A percentile compares a stretch with the other conserved stretches of the same genome.
These are phyloP conservation scores for Auriscalpium microsporum DNA, from an alignment of 768 basidiomycete genomes.

Conservation along the genomic window DNA sequence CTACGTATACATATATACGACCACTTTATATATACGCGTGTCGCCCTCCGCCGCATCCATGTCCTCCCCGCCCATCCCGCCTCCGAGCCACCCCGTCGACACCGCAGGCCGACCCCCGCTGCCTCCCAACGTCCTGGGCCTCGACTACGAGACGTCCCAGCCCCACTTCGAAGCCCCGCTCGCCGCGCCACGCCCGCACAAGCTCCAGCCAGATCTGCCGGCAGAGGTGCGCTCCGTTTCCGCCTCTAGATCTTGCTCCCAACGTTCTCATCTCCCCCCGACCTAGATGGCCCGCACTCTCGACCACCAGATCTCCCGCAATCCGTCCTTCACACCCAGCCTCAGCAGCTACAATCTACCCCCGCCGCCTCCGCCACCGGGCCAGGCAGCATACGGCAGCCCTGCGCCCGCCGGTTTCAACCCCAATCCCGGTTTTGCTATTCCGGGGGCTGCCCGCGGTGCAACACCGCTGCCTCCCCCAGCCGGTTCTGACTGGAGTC, in stretches of 20 bases:
- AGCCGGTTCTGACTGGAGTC: conserved; percentile 16
- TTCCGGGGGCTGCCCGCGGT: conserved; percentile 3
- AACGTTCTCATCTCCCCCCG: conserved; percentile 18
- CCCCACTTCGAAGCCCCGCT: conserved; percentile 50
- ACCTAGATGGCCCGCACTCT: conserved; percentile 60
- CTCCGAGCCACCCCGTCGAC: conserved; percentile 19
- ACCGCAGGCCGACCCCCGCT: conserved; percentile 34
- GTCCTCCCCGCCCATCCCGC: conserved; percentile 19
- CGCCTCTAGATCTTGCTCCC: conserved; percentile 6
- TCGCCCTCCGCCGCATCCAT: neutral
- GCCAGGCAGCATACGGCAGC: neutral
- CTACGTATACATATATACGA: no score
- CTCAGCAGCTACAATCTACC: conserved; percentile 10
- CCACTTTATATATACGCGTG: no score
- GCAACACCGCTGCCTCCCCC: conserved; percentile 15
- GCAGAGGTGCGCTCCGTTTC: conserved; percentile 44
- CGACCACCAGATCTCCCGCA: conserved; percentile 35
- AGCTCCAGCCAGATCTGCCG: conserved; percentile 50
- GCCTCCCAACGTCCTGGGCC: conserved; percentile 31
- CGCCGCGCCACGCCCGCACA: conserved; percentile 59
- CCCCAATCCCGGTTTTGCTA: conserved; percentile 14
- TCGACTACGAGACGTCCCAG: conserved; percentile 24
- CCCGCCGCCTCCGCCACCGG: conserved; percentile 18
- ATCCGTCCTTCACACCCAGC: conserved; percentile 15
- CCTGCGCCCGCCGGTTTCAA: conserved; percentile 17